Base-by-base conservation (phyloP, 179 eudicot genomes). In the Heliamphora pulchella region DNA sequence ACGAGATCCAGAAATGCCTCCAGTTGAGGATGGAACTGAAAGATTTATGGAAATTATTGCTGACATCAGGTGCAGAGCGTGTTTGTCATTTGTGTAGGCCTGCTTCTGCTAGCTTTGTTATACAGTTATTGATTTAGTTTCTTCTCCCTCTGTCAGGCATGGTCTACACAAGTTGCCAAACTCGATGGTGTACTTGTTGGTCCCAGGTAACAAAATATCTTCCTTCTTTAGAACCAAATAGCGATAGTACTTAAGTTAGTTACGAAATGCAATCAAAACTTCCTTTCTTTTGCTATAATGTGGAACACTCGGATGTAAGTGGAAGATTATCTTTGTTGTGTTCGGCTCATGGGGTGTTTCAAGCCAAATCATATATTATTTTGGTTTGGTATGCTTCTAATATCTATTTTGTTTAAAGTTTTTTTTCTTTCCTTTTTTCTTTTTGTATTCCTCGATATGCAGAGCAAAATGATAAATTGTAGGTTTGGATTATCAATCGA, bases 121-220 rank as follows among this genome's bases (percentile, higher is more conserved):
- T 4, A 20, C n/a, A 74, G 54, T 58, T 82, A 55, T 18, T 85
- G 71, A 81, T 73, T 72, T 10, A 66, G 59, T 55, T 76, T 54
- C 58, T 76, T 73, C 71, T 81, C 75, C 75, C 17, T 82, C 71
- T 88, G 76, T 83, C 89, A 96, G 99, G 87, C 94, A 96, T 89
- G 99, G 98, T 82, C 85, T 94, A 74, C 99, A 96, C 90, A 85
- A 87, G 88, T 83, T 96, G 84, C 98, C 99, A 6, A 89, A 86
- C 65, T 84, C 98, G 4, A 79, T 94, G 91, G 87, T 96, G 47
- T 94, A 96, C 81, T 86, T 96, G 90, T 86, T 96, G 83, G 81
- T 96, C 82, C 99, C 99, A 88, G 99, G 99, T 96, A 92, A 50
- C 48, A 71, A 79, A 57, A 39, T 71, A 61, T 46, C 31, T 74